Evolutionary conservation across 352 stramenopile species (phyloP), one percentile per base, ranked within the genome.

Genomic region (Elongisporangium prolatum): DNA sequence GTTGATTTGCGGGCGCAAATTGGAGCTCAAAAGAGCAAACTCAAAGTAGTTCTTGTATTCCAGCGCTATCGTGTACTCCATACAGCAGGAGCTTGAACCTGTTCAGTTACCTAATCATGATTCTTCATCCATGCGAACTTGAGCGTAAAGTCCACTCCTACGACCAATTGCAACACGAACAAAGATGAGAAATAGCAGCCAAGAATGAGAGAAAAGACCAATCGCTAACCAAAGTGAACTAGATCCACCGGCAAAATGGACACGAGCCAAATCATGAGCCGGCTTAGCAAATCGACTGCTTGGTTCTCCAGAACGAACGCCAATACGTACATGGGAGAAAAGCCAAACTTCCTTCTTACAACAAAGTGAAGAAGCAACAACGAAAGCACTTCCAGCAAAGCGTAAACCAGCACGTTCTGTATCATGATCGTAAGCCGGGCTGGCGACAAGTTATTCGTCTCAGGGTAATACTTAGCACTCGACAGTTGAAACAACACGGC

Each of bases 271-370:
- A 69, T 24, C 17, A 78, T 61, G n/a, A n/a, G n/a, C n/a, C n/a
- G 52, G 0, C 57, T 38, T 49, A 74, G 64, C 0, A 78, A 38
- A 4, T 57, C 44, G n/a, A 49, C 14, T 1, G 50, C 24, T 7
- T 80, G 66, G 2, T 51, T 74, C 61, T 83, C 71, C 0, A 84
- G 60, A 14, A 84, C 71, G 49, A 84, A 80, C 3, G 65, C 67
- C 9, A 84, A 40, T 34, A 70, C 60, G 37, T 75, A 69, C 1
- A 68, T 8, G 3, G 62, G 57, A 4, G 59, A 64, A 44, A 64
- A 72, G 2, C 56, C 61, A 18, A 80, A 61, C 48, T 52, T 55
- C 5, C 51, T 44, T n/a, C 61, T 58, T 4, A 75, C 40, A 10
- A 62, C 34, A 3, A 65, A 1, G 16, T 65, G 20, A n/a, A n/a